phyloP scores from a whole-genome alignment of 2,329 filamentous ascomycete species.

The Fusarium buharicum region DNA sequence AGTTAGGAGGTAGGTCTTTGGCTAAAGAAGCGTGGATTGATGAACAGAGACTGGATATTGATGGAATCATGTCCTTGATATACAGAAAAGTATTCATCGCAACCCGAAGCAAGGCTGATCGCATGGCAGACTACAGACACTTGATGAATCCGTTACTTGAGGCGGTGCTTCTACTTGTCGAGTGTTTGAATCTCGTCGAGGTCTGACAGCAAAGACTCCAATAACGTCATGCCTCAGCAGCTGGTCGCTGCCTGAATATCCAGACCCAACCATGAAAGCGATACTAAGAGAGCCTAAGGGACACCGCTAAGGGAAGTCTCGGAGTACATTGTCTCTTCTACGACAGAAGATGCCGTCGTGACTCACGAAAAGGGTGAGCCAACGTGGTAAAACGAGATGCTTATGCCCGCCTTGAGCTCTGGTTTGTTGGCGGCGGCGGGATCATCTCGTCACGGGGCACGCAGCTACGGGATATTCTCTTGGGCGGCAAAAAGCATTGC shows the following conservation, averaged over 20 bases:
- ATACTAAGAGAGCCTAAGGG: constrained; percentile 1
- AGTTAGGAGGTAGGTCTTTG: background rate
- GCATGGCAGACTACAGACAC: constrained; percentile 11
- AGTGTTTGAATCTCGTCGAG: background rate
- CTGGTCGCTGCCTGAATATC: constrained; percentile 18
- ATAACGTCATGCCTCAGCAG: constrained; percentile 1
- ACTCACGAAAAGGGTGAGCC: background rate
- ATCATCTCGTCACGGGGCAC: constrained; percentile 9
- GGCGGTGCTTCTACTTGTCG: background rate
- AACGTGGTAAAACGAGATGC: background rate
- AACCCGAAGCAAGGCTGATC: constrained; percentile 10
- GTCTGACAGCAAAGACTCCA: background rate
- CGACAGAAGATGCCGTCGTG: background rate
- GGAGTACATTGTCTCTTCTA: background rate
- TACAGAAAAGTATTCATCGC: background rate
- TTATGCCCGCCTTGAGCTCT: constrained; percentile 8
- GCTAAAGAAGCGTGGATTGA: background rate
- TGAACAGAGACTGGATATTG: background rate
- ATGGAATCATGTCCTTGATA: background rate
- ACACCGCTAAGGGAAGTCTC: background rate
- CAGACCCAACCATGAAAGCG: constrained; percentile 2
- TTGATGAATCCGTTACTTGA: background rate
- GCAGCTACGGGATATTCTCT: background rate
- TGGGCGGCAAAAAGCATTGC: constrained; percentile 3
- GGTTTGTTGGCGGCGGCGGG: constrained; percentile 11